Evolutionary conservation across 108 stramenopile genomes (phyloP).

Genomic region (Nitzschia sp.): DNA sequence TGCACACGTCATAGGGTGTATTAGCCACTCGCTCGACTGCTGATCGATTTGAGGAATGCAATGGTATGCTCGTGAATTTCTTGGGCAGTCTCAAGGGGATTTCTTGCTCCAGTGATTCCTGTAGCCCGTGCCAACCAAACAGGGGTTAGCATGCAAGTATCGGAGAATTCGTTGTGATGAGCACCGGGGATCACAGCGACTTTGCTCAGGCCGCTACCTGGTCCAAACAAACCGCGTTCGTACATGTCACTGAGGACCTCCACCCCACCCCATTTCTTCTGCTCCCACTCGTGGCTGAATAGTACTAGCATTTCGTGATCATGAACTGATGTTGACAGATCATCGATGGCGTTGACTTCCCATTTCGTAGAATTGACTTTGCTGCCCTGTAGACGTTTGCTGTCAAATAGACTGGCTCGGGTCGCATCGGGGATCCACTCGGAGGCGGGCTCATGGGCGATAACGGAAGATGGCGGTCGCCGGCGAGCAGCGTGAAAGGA

Average conservation of each 20-base stretch:
- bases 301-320: constrained; percentile 42
- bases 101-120: constrained; percentile 39
- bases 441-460: constrained; percentile 65
- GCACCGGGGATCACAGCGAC: constrained; percentile 36
- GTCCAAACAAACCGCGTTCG: constrained; percentile 34
- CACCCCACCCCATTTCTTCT: constrained; percentile 41
- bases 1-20: too few species aligned
- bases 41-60: constrained; percentile 25
- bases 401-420: constrained; percentile 34
- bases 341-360: constrained; percentile 7
- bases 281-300: constrained; percentile 45
- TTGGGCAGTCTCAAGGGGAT: constrained; percentile 43
- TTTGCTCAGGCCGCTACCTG: constrained; percentile 15
- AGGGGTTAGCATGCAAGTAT: constrained; percentile 53
- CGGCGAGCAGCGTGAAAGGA: constrained; percentile 42
- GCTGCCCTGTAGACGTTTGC: constrained; percentile 14
- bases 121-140: constrained; percentile 47
- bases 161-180: constrained; percentile 60
- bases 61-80: constrained; percentile 48
- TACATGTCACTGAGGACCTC: constrained; percentile 39
- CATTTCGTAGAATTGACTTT: constrained; percentile 11
- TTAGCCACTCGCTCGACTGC: neutral
- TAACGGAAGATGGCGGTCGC: constrained; percentile 38
- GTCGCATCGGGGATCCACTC: constrained; percentile 64
- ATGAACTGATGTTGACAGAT: constrained; percentile 24